Evolutionary conservation across 2,329 filamentous ascomycete species (phyloP), one percentile per base, ranked within the genome.

Genomic region (Epicoccum sorghinum): DNA sequence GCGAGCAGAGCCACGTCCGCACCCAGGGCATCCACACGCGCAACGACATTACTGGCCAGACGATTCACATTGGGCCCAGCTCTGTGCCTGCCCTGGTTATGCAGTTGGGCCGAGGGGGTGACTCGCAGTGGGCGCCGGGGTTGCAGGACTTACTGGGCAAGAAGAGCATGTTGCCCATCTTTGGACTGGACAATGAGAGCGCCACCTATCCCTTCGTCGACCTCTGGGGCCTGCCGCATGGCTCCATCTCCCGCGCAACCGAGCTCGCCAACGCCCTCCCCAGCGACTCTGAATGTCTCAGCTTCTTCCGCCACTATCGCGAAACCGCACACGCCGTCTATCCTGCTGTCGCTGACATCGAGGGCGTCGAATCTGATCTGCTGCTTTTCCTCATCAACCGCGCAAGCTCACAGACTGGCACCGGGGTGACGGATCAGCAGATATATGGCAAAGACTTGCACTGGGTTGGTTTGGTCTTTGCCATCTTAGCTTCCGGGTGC

Each of bases 151-250:
- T 86, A 10, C 71, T 86, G 39, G 83, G 85, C 53, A 76, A 75
- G 60, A 84, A 84, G 60, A 84, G 82, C 41, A 84, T 87, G 59
- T 71, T 87, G 22, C 84, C 85, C 0, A 82, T 87, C 49, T 79
- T 87, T 52, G 85, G 85, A 3, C 76, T 87, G 30, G 85, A 87
- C 64, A 87, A 87, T 60, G 84, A 87, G 63, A 84, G 81, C 33
- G 83, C 83, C 4, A 87, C 84, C 7, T 87, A 87, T 64, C 85
- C 85, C 6, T 87, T 87, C 62, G 83, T 87, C 25, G 85, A 87
- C 64, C 72, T 87, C 3, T 87, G 84, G 84, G 85, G 79, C 1
- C 59, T 85, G 5, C 83, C 83, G 2, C 83, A 86, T 52, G 83
- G 82, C 44, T 84, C 82, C 1, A 77, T 83, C 5, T 79, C 82